Evolutionary conservation across 345 rosid genomes (phyloP), one percentile per base, ranked within the genome.

Genomic region (Salix dunnii): DNA sequence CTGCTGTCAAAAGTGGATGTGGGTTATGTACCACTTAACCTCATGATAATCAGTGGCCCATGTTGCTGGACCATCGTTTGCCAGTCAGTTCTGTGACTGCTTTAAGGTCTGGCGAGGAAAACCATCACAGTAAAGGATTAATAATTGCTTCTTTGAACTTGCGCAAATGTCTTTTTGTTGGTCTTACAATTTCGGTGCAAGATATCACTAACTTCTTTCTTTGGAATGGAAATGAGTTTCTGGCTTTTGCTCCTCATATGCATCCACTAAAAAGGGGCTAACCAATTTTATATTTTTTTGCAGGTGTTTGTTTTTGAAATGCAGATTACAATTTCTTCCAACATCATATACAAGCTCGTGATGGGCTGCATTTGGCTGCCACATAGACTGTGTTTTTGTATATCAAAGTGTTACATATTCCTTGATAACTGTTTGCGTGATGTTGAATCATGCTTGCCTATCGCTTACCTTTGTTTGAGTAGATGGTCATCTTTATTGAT

Each of bases 241-340:
- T 27, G n/a, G 35, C 27, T 17, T 5, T 63, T 33, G 70, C 43
- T 20, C n/a, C 69, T 31, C 7, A 9, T n/a, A n/a, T 40, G 6
- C 43, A 10, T 16, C 51, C 46, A 9, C 7, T 67, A 67, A 62
- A 53, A 25, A 23, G n/a, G 16, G 5, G 42, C 48, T 53, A 36
- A 65, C 20, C 23, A 7, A 11, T 31, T 69, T n/a, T 14, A 21
- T 6, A 42, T 42, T 53, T 27, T 6, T 74, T 77, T 77, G 66
- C 81, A 80, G 83, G 81, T 80, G 31, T 23, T 36, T 28, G 43
- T 25, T 70, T 31, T 21, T 58, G 16, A 10, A 17, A 74, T 66
- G 76, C 31, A 27, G 53, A 27, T 10, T 42, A 42, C 30, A n/a
- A 65, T 63, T 12, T 48, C 20, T 33, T 31, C 49, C 27, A 55